Evolutionary conservation across 1,284 basidiomycete genomes (phyloP).

Genomic region (Amylostereum areolatum): DNA sequence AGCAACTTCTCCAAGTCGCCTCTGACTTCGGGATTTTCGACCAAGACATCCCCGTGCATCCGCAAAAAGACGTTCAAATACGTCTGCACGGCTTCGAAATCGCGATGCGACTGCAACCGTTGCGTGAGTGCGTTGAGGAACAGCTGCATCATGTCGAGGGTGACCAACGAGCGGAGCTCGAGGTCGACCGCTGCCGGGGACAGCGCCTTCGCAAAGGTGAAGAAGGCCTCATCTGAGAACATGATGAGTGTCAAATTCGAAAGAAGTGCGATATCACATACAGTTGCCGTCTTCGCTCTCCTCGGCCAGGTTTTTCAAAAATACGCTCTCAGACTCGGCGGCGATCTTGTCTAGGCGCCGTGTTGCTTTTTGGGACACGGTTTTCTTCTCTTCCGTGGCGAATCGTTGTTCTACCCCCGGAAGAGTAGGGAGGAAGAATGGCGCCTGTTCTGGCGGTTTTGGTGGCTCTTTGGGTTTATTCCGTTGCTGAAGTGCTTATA

Average conservation of each 20-base stretch:
- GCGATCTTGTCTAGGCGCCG: slow-evolving; percentile 51
- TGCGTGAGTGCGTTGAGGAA: slow-evolving; percentile 76
- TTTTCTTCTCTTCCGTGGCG: slow-evolving; percentile 40
- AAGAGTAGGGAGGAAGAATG: slow-evolving; percentile 94
- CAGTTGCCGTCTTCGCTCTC: slow-evolving; percentile 62
- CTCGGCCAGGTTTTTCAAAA: slow-evolving; percentile 58
- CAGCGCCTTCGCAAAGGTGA: slow-evolving; percentile 80
- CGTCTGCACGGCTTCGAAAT: slow-evolving; percentile 95
- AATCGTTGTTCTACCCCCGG: slow-evolving; percentile 81
- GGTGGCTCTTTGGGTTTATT: slow-evolving; percentile 97
- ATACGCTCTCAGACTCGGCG: slow-evolving; percentile 65
- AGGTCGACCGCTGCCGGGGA: slow-evolving; percentile 89
- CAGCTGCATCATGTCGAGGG: slow-evolving; percentile 54
- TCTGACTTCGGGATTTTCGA: slow-evolving; percentile 62
- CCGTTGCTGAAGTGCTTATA: slow-evolving; percentile 53
- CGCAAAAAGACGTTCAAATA: slow-evolving; percentile 81
- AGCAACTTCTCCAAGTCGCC: slow-evolving; percentile 50
- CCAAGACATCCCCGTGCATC: slow-evolving; percentile 79
- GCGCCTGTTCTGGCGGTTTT: slow-evolving; percentile 91
- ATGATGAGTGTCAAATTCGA: neutral
- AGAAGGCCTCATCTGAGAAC: slow-evolving; percentile 72
- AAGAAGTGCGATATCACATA: slow-evolving; percentile 34
- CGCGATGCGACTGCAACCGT: slow-evolving; percentile 73
- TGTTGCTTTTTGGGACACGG: slow-evolving; percentile 38
- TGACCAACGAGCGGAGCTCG: slow-evolving; percentile 80